Percentiles rank a stretch among this genome's conserved stretches.
Conservation (phyloP, 805 yeast species). For the Myxozyma monticola region DNA sequence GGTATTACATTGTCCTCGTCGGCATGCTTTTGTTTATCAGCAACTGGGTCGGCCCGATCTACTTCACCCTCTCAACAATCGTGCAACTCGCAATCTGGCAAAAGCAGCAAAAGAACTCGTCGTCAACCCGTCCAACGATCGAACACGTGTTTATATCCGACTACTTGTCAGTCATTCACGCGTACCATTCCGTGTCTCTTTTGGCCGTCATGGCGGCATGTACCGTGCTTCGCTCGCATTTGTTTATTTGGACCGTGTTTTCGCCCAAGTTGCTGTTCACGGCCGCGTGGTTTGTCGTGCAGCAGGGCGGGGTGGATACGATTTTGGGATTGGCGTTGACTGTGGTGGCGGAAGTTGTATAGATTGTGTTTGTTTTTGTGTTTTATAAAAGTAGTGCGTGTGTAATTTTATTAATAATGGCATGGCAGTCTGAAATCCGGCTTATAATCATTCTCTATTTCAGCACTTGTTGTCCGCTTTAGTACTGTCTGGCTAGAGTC, state of each 20-base stretch:
- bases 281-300: constrained; percentile 60
- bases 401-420: too few relatives aligned
- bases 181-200: constrained; percentile 63
- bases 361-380: too few relatives aligned
- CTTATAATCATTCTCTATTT: too few relatives aligned
- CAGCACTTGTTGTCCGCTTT: too few relatives aligned
- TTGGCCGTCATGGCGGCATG: constrained; percentile 67
- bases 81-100: constrained; percentile 23
- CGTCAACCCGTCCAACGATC: constrained; percentile 1
- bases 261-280: constrained; percentile 86
- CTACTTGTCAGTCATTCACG: constrained; percentile 40
- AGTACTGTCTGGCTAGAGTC: too few relatives aligned
- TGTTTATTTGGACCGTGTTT: constrained; percentile 97
- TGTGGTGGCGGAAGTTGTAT: neutral
- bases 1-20: constrained; percentile 67
- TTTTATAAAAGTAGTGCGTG: too few relatives aligned
- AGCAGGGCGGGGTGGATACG: constrained; percentile 22
- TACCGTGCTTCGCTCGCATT: constrained; percentile 70
- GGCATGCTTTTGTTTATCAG: constrained; percentile 76
- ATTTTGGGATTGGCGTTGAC: constrained; percentile 6
- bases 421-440: too few relatives aligned
- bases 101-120: constrained; percentile 5
- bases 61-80: constrained; percentile 50
- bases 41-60: constrained; percentile 85
- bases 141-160: constrained; percentile 29